Evolutionary conservation across 192 early-diverging fungal species (phyloP).

Genomic region (Martensiomyces pterosporus): DNA sequence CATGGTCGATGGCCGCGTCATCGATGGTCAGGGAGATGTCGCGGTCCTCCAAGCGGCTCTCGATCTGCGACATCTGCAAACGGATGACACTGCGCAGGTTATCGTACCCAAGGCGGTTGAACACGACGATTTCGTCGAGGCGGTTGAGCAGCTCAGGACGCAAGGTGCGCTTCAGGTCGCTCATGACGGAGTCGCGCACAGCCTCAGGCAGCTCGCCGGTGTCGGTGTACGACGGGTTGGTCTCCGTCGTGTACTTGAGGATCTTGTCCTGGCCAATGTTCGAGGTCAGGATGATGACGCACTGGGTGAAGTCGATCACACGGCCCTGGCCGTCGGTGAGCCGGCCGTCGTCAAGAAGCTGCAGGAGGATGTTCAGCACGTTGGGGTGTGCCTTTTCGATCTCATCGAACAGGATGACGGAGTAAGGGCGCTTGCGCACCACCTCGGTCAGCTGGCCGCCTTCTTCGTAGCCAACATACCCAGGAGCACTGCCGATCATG

Average conservation of each 20-base stretch:
- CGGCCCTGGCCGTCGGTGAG: constrained; percentile 94
- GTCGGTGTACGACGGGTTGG: constrained; percentile 16
- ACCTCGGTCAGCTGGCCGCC: constrained; percentile 95
- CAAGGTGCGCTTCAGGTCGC: constrained; percentile 73
- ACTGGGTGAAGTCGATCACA: constrained; percentile 91
- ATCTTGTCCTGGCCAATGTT: constrained; percentile 76
- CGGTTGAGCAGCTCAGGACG: constrained; percentile 96
- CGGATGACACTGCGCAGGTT: constrained; percentile 68
- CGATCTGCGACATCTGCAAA: constrained; percentile 64
- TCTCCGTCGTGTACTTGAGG: constrained; percentile 29
- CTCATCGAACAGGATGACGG: constrained; percentile 95
- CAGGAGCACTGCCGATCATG: constrained; percentile 92
- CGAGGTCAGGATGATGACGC: constrained; percentile 92
- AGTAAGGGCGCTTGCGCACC: constrained; percentile 87
- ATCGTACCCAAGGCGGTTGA: constrained; percentile 62
- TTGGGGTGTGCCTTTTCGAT: constrained; percentile 94
- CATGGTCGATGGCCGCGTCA: constrained; percentile 65
- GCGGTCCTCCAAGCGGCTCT: constrained; percentile 66
- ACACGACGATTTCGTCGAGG: constrained; percentile 89
- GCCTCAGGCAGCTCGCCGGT: constrained; percentile 35
- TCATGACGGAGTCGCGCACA: constrained; percentile 66
- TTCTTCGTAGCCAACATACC: constrained; percentile 95
- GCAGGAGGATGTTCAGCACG: constrained; percentile 75
- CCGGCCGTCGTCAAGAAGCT: constrained; percentile 91
- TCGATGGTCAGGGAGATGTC: constrained; percentile 70